Evolutionary conservation across 2,329 filamentous ascomycete species (phyloP).

Genomic region (Hymenoscyphus fraxineus): DNA sequence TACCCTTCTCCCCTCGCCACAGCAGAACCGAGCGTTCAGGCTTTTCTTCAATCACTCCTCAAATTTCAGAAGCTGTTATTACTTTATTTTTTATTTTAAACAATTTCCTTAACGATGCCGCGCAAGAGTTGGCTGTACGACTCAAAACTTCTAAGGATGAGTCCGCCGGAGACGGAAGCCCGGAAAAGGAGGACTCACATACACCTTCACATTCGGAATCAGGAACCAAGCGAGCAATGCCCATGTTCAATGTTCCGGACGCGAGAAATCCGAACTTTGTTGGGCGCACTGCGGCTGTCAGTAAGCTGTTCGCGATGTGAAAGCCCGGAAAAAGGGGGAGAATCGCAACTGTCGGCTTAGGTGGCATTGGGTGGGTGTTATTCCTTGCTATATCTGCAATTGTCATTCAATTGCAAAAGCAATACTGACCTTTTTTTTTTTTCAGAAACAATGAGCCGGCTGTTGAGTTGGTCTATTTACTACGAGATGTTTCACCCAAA

Average conservation of each 20-base stretch:
- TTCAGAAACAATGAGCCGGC: constrained; percentile 27
- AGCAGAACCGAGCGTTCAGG: not conserved
- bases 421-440: not conserved
- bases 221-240: constrained; percentile 11
- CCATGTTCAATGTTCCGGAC: constrained; percentile 22
- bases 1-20: not conserved
- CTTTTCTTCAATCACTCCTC: constrained; percentile 5
- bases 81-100: constrained; percentile 6
- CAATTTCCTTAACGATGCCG: constrained; percentile 9
- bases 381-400: not conserved
- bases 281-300: constrained; percentile 20
- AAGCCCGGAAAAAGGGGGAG: constrained; percentile 22
- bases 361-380: constrained; percentile 25
- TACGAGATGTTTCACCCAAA: constrained; percentile 23
- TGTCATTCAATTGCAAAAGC: not conserved
- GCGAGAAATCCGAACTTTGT: constrained; percentile 25
- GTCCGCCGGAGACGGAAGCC: not conserved
- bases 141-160: constrained; percentile 5
- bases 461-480: constrained; percentile 26
- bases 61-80: constrained; percentile 12
- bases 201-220: constrained; percentile 9
- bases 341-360: constrained; percentile 27
- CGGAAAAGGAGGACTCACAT: constrained; percentile 4
- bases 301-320: constrained; percentile 27
- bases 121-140: constrained; percentile 7